Conservation (phyloP, 306 rosid species). For the Herpetospermum pedunculosum region DNA sequence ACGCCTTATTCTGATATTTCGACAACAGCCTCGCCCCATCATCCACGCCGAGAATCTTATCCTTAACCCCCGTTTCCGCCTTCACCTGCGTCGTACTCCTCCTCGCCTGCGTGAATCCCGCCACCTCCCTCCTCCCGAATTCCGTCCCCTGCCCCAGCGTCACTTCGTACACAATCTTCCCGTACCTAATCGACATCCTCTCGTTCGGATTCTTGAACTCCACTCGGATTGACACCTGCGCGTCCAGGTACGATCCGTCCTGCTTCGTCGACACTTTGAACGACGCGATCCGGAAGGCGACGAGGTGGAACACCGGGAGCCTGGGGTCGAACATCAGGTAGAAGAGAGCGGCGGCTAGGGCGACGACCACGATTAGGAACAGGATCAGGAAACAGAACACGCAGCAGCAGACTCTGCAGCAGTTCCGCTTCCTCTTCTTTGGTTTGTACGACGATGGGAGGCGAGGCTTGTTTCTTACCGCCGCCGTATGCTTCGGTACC, state of each 20-base stretch:
- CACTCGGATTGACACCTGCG: constrained; percentile 22
- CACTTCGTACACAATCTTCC: background rate
- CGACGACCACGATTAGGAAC: constrained; percentile 19
- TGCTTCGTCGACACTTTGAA: constrained; percentile 20
- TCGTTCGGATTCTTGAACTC: constrained; percentile 44
- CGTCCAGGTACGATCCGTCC: constrained; percentile 34
- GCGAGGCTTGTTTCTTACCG: no score
- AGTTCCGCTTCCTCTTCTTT: constrained; percentile 7
- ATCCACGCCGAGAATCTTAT: constrained; percentile 17
- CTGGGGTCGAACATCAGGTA: constrained; percentile 45
- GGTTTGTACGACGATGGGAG: constrained; percentile 30
- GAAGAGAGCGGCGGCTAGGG: constrained; percentile 32
- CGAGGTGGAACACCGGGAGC: constrained; percentile 42
- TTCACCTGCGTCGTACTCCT: constrained; percentile 24
- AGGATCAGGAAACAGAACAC: constrained; percentile 24
- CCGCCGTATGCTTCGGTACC: no score
- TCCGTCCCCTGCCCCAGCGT: constrained; percentile 18
- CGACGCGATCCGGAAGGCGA: constrained; percentile 31
- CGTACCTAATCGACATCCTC: constrained; percentile 26
- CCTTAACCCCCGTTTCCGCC: constrained; percentile 24
- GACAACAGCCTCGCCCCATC: constrained; percentile 23
- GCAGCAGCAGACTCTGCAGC: constrained; percentile 41
- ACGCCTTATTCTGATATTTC: constrained; percentile 15
- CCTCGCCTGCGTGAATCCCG: constrained; percentile 25
- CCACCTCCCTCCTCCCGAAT: constrained; percentile 12